Conservation (phyloP, 73 alveolate genomes). For the Blepharisma stoltei region DNA sequence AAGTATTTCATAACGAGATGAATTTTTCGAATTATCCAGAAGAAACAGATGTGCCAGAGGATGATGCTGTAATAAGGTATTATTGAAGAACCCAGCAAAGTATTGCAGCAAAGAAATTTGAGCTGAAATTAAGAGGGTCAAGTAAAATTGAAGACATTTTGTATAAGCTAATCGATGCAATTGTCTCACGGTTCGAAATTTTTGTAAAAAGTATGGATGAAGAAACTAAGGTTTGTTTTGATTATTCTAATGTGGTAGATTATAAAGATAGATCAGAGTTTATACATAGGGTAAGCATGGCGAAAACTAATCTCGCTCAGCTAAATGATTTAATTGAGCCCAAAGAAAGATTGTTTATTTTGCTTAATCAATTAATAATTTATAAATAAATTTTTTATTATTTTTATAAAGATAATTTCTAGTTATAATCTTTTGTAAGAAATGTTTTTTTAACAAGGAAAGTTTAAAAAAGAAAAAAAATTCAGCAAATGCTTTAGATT, state of each 20-base stretch:
- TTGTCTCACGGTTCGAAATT: not conserved
- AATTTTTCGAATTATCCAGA: not conserved
- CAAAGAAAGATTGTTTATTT: not conserved
- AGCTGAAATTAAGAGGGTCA: not conserved
- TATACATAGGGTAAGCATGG: not conserved
- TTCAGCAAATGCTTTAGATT: no score
- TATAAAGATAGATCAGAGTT: conserved; percentile 4
- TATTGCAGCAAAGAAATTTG: not conserved
- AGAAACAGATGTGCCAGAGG: not conserved
- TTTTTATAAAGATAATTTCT: no score
- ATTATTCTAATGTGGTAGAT: not conserved
- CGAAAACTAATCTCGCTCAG: not conserved
- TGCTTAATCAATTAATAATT: no score
- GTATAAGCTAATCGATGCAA: not conserved
- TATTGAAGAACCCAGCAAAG: not conserved
- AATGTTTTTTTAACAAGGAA: no score
- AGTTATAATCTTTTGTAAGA: no score
- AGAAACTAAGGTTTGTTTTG: not conserved
- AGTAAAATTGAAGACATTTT: not conserved
- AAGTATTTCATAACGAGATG: not conserved
- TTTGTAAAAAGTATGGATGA: not conserved
- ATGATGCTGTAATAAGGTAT: not conserved
- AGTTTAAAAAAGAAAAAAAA: no score
- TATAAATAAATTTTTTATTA: no score
- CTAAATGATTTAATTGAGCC: conserved; percentile 11